These are phyloP conservation scores for Mortierella sp. DNA, from an alignment of 371 early-diverging fungal species.

Conservation along the genomic window DNA sequence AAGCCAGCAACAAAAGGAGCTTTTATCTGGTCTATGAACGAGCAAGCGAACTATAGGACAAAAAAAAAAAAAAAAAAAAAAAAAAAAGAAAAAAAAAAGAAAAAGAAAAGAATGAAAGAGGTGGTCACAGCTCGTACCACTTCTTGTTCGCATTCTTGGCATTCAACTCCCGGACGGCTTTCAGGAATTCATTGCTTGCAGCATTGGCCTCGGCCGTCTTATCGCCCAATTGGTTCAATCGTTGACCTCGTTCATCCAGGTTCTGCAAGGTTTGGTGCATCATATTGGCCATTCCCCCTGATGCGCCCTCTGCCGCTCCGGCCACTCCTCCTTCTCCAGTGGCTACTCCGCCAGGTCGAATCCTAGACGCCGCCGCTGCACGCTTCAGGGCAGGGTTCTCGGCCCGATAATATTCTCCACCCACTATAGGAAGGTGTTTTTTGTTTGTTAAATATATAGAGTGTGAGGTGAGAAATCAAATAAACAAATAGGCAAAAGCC, in stretches of 20 bases:
- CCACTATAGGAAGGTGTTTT: slow-evolving; percentile 28
- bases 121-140: slow-evolving; percentile 61
- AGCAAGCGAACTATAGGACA: not conserved
- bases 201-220: slow-evolving; percentile 65
- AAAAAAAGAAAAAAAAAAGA: not conserved
- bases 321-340: slow-evolving; percentile 49
- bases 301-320: not conserved
- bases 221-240: slow-evolving; percentile 57
- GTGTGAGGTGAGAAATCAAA: no score
- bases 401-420: slow-evolving; percentile 27
- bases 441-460: no score
- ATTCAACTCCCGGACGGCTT: slow-evolving; percentile 63
- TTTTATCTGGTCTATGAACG: not conserved
- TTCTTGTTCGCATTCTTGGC: slow-evolving; percentile 66
- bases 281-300: slow-evolving; percentile 17
- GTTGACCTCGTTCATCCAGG: slow-evolving; percentile 68
- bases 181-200: slow-evolving; percentile 64
- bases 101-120: not conserved
- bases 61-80: slow-evolving; percentile 2
- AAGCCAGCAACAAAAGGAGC: no score
- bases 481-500: no score
- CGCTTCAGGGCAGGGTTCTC: slow-evolving; percentile 37
- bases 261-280: slow-evolving; percentile 60
- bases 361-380: slow-evolving; percentile 14
- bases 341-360: not conserved